These are phyloP conservation scores for Colletotrichum cuscutae DNA, from an alignment of 2,329 filamentous ascomycete genomes.

Conservation along the genomic window DNA sequence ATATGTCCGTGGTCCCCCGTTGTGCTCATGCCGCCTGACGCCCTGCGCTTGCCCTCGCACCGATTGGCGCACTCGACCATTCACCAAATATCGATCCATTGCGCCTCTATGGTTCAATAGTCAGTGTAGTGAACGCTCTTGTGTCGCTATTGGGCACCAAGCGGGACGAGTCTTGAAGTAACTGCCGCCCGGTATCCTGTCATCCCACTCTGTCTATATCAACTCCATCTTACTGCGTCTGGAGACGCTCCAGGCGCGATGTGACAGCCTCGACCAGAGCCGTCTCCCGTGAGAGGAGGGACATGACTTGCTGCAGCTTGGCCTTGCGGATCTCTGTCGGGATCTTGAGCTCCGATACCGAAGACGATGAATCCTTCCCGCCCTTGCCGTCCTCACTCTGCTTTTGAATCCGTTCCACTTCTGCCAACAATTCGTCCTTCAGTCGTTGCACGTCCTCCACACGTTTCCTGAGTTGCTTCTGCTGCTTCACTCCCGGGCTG, in stretches of 20 bases:
- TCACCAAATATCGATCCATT: neutral
- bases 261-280: constrained; percentile 75
- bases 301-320: constrained; percentile 72
- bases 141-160: constrained; percentile 13
- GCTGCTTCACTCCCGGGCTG: constrained; percentile 20
- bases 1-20: neutral
- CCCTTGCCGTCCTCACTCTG: constrained; percentile 36
- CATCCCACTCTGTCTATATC: constrained; percentile 15
- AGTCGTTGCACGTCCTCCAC: constrained; percentile 66
- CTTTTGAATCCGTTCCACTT: constrained; percentile 57
- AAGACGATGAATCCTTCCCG: constrained; percentile 43
- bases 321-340: constrained; percentile 69
- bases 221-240: constrained; percentile 36
- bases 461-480: constrained; percentile 64
- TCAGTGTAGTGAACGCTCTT: neutral
- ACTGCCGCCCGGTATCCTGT: constrained; percentile 12
- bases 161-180: constrained; percentile 2
- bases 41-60: neutral
- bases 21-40: neutral
- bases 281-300: constrained; percentile 72
- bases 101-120: neutral
- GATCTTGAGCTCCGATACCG: constrained; percentile 59
- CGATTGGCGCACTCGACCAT: neutral
- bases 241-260: constrained; percentile 68
- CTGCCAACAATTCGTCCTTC: constrained; percentile 62